Base-by-base conservation (phyloP, 2,329 filamentous ascomycete species). In the Zasmidium citrigriseum region DNA sequence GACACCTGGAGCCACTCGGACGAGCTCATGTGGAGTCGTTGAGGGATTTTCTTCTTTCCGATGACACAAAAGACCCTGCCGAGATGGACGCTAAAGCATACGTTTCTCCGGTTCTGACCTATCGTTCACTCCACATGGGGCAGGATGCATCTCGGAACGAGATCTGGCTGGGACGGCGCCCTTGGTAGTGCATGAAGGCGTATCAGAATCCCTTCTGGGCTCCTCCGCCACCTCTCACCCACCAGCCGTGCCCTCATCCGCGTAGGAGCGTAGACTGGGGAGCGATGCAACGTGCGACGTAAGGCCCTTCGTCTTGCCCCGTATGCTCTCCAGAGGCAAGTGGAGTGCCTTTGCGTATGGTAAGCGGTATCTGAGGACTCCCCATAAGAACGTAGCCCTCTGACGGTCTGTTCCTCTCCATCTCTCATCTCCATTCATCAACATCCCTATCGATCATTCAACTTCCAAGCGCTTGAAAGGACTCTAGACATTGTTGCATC, bases 71-170 rank as follows among this genome's bases (percentile, higher is more conserved):
- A 34, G 24, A 34, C 48, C 25, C 48, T 51, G 46, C 25, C 23
- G 25, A 38, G 45, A 38, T 16, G 20, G 20, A n/a, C 50, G 50
- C 54, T 55, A 55, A 46, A 14, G 47, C 25, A 38, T 46, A 58
- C 38, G 59, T 54, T 64, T 59, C 58, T 60, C 63, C 63, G 61
- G 44, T 41, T 53, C 52, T 53, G 59, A 55, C 63, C 63, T 65
- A 61, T 64, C 48, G 49, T 57, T 59, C 41, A 54, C 44, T 47
- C 53, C 59, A 60, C 53, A 58, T 59, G 59, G 54, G 41, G 49
- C 38, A 46, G 29, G 49, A 34, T 55, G 25, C 50, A 52, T 47
- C 49, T 20, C 18, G 38, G 52, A 14, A 55, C 20, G 47, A 41
- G 21, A n/a, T 51, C 55, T 46, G 52, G 48, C 52, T 55, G 52